phyloP scores from a whole-genome alignment of 2,329 filamentous ascomycete species.

The Corniculantispora saksenae region DNA sequence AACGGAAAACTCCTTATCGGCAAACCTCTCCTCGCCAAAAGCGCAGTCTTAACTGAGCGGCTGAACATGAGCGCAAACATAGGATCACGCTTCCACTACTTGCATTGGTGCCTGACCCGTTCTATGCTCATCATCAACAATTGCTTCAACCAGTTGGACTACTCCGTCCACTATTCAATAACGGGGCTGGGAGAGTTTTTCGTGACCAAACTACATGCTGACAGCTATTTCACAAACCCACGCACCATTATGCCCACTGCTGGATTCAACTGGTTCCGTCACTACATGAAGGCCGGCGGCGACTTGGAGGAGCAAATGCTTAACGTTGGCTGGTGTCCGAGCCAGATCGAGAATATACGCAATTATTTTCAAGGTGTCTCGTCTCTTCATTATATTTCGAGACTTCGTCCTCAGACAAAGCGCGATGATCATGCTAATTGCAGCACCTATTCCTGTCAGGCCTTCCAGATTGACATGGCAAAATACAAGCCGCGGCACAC shows the following conservation, averaged over 20 bases:
- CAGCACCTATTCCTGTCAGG: constrained; percentile 27
- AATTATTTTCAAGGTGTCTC: constrained; percentile 25
- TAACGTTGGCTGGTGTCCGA: constrained; percentile 33
- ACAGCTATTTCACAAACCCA: constrained; percentile 10
- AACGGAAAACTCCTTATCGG: background rate
- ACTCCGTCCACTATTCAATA: constrained; percentile 30
- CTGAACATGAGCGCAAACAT: constrained; percentile 16
- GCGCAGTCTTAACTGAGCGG: constrained; percentile 19
- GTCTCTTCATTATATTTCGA: constrained; percentile 29
- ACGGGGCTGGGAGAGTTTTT: constrained; percentile 31
- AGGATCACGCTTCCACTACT: constrained; percentile 21
- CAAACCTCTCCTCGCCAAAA: constrained; percentile 2
- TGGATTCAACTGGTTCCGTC: constrained; percentile 24
- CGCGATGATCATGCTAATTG: constrained; percentile 29
- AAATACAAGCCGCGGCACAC: constrained; percentile 31
- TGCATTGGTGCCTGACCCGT: constrained; percentile 26
- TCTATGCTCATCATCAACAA: constrained; percentile 23
- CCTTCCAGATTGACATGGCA: constrained; percentile 33
- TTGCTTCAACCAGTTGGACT: constrained; percentile 25
- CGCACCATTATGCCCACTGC: constrained; percentile 21
- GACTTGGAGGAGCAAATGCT: constrained; percentile 30
- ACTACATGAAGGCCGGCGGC: constrained; percentile 23
- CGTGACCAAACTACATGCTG: constrained; percentile 18
- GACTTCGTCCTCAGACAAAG: constrained; percentile 21
- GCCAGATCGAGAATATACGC: constrained; percentile 32